These are phyloP conservation scores for Melaleuca alternifolia DNA, from an alignment of 345 rosid species.

Conservation along the genomic window DNA sequence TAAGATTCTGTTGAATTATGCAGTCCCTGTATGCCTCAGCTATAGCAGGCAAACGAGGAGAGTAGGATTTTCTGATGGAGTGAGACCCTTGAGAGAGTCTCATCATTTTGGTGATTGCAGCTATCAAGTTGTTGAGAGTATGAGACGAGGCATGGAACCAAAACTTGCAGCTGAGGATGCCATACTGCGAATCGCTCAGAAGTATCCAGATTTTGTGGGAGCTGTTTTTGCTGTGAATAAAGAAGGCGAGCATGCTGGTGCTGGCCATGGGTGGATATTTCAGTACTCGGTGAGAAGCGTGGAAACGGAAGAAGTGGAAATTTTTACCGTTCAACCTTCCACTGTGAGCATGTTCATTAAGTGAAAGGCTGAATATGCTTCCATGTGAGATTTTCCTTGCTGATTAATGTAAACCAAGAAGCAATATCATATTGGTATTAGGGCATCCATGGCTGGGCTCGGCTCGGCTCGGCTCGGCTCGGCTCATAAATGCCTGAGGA, in stretches of 20 bases:
- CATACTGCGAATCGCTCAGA: conserved; percentile 56
- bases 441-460: background rate
- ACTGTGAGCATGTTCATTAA: background rate
- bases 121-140: conserved; percentile 93
- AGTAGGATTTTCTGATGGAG: background rate
- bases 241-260: conserved; percentile 70
- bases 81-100: background rate
- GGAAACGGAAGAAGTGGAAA: conserved; percentile 55
- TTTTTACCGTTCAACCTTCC: conserved; percentile 62
- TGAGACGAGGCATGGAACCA: conserved; percentile 91
- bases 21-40: background rate
- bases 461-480: background rate
- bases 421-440: background rate
- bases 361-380: background rate
- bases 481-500: background rate
- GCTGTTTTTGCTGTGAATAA: conserved; percentile 77
- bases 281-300: conserved; percentile 65
- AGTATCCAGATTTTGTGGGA: conserved; percentile 74
- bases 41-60: background rate
- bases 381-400: background rate
- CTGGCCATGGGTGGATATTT: conserved; percentile 93
- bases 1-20: background rate
- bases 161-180: conserved; percentile 72
- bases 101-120: conserved; percentile 20
- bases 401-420: background rate